Percentiles rank a stretch among this genome's conserved stretches.
These are phyloP conservation scores for Paramyrothecium sp. DNA, from an alignment of 2,329 filamentous ascomycete species.

Conservation along the genomic window DNA sequence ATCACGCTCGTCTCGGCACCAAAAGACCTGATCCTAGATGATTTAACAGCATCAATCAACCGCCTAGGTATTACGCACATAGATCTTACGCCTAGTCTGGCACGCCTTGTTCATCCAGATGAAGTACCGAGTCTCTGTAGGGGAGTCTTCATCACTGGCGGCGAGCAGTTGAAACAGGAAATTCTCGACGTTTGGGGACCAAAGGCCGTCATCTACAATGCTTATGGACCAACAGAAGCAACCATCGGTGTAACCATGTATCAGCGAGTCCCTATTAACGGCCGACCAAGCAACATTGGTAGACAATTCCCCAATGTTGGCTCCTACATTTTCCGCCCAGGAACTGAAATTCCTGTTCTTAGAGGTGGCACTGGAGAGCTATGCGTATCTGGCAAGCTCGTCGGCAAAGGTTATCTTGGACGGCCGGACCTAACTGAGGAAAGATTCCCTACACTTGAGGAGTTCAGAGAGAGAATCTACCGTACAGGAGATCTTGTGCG, in stretches of 20 bases:
- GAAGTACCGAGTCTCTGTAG: slow-evolving; percentile 77
- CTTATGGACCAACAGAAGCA: slow-evolving; percentile 87
- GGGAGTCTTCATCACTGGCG: slow-evolving; percentile 91
- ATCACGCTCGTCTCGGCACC: slow-evolving; percentile 82
- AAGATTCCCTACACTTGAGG: slow-evolving; percentile 66
- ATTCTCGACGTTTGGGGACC: slow-evolving; percentile 85
- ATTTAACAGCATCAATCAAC: slow-evolving; percentile 71
- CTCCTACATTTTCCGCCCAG: slow-evolving; percentile 71
- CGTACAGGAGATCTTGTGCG: slow-evolving; percentile 87
- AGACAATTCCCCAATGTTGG: slow-evolving; percentile 85
- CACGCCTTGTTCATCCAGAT: slow-evolving; percentile 72
- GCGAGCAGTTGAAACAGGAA: slow-evolving; percentile 84
- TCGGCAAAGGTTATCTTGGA: slow-evolving; percentile 87
- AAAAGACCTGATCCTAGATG: slow-evolving; percentile 81
- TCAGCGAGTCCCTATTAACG: slow-evolving; percentile 73
- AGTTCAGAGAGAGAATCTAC: slow-evolving; percentile 66
- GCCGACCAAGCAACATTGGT: slow-evolving; percentile 85
- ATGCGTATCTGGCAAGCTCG: slow-evolving; percentile 81
- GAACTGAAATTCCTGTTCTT: slow-evolving; percentile 69
- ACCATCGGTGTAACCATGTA: slow-evolving; percentile 93
- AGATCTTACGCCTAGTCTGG: slow-evolving; percentile 85
- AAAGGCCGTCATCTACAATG: slow-evolving; percentile 82
- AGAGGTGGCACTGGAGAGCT: slow-evolving; percentile 82
- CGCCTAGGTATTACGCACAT: slow-evolving; percentile 80
- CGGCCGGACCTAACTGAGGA: slow-evolving; percentile 73